Conservation (phyloP, 2,329 filamentous ascomycete genomes). For the Emergomyces pasteurianus region DNA sequence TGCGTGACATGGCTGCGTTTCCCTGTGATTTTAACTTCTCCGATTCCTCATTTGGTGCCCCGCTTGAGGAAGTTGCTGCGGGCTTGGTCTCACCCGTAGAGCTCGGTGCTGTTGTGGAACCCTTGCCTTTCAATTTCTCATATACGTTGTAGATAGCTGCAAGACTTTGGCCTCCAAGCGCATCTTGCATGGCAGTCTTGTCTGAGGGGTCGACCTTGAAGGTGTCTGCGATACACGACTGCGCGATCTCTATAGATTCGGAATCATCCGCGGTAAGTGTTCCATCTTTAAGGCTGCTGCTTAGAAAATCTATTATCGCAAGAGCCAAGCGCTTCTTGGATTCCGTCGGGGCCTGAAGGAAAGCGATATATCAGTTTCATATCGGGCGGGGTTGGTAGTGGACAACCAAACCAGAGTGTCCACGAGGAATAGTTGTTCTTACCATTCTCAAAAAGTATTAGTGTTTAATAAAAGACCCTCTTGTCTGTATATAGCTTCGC, state of each 20-base stretch:
- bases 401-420: background rate
- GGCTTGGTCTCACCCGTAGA: constrained; percentile 32
- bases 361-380: background rate
- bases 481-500: background rate
- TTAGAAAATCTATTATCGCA: constrained; percentile 92
- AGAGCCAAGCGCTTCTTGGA: constrained; percentile 84
- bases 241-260: constrained; percentile 87
- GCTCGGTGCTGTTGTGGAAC: constrained; percentile 29
- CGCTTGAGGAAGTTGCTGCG: constrained; percentile 17
- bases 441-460: background rate
- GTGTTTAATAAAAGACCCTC: background rate
- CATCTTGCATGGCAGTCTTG: constrained; percentile 57
- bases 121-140: constrained; percentile 75
- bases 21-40: constrained; percentile 82
- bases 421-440: background rate
- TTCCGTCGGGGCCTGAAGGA: constrained; percentile 30
- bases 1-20: constrained; percentile 88
- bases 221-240: constrained; percentile 86
- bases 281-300: constrained; percentile 71
- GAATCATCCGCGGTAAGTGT: constrained; percentile 78
- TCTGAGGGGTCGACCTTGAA: constrained; percentile 90
- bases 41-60: constrained; percentile 43
- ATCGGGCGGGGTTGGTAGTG: background rate
- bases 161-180: constrained; percentile 76
- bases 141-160: constrained; percentile 89